These are phyloP conservation scores for Exserohilum rostratum DNA, from an alignment of 2,329 filamentous ascomycete species.

Conservation along the genomic window DNA sequence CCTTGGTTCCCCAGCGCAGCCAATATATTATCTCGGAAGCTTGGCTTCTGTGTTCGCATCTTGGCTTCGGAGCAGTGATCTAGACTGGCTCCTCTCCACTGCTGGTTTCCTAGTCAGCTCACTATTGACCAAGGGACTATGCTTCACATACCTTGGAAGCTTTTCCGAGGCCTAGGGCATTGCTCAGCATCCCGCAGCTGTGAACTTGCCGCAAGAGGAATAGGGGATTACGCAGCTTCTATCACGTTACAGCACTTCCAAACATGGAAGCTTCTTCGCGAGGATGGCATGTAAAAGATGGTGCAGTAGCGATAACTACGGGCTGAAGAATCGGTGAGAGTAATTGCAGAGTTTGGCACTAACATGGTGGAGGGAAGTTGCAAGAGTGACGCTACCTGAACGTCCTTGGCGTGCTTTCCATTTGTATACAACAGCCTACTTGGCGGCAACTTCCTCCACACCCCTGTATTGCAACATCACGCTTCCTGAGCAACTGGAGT, in stretches of 20 bases:
- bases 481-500: background rate
- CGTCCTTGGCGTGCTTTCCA: background rate
- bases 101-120: background rate
- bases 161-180: background rate
- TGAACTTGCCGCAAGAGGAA: slow-evolving; percentile 4
- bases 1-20: background rate
- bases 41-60: background rate
- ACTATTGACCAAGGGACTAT: background rate
- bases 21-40: background rate
- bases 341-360: background rate
- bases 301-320: background rate
- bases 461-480: background rate
- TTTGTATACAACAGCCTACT: background rate
- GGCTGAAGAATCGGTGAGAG: too few species aligned
- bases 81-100: too few species aligned
- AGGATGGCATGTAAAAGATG: background rate
- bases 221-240: background rate
- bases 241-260: background rate
- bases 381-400: background rate
- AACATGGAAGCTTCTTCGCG: background rate
- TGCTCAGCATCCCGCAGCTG: background rate
- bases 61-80: too few species aligned
- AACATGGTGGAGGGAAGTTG: too few species aligned
- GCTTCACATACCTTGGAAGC: slow-evolving; percentile 11
- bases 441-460: background rate